phyloP scores from a whole-genome alignment of 805 yeast species.

The Yarrowia keelungensis region DNA sequence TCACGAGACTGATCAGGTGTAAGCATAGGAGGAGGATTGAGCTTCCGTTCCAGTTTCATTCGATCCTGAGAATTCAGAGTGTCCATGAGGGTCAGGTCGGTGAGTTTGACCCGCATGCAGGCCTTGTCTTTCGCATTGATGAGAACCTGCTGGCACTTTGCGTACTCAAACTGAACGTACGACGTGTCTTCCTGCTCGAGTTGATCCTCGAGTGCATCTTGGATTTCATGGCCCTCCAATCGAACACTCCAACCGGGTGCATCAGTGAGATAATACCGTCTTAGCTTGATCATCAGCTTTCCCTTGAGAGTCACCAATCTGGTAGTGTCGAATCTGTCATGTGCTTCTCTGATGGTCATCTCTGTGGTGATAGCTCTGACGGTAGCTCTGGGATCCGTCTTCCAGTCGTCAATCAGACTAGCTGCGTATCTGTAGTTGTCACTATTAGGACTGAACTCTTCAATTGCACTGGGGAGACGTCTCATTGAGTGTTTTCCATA shows the following conservation, averaged over 20 bases:
- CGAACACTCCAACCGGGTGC: neutral
- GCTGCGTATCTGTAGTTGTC: neutral
- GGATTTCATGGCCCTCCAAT: neutral
- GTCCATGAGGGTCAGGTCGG: neutral
- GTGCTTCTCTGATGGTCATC: neutral
- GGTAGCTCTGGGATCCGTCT: neutral
- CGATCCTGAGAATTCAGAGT: neutral
- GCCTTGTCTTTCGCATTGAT: neutral
- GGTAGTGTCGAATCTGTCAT: neutral
- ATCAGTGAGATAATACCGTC: neutral
- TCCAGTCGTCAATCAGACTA: conserved; percentile 1
- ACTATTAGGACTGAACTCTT: neutral
- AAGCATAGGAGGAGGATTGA: neutral
- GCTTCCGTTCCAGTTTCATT: neutral
- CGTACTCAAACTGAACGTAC: neutral
- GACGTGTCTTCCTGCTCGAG: neutral
- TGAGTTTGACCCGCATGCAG: neutral
- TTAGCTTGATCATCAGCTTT: neutral
- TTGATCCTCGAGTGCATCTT: neutral
- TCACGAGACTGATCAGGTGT: neutral
- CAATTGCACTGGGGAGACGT: neutral
- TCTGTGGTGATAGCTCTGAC: neutral
- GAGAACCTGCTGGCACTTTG: neutral
- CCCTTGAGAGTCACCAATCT: neutral
- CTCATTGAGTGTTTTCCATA: neutral